phyloP scores from a whole-genome alignment of 164 flowering plant species.

The Macadamia tetraphylla region DNA sequence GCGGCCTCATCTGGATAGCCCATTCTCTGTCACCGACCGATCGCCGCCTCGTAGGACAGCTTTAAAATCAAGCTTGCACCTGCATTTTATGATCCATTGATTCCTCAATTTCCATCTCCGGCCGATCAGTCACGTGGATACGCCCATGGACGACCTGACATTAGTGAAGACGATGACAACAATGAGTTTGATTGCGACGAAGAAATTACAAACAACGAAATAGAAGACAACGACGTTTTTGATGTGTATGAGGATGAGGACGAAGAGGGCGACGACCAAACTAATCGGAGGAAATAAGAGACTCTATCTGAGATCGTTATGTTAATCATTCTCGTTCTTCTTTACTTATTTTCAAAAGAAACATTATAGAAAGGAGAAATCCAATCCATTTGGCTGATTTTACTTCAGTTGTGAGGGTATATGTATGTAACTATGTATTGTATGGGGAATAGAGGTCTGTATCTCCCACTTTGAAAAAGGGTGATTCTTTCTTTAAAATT shows the following conservation, averaged over 20 bases:
- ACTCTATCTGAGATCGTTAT: no score
- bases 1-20: slow-evolving; percentile 4
- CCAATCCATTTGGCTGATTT: no score
- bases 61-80: neutral
- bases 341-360: no score
- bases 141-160: neutral
- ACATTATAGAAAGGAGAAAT: no score
- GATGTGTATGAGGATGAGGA: neutral
- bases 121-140: slow-evolving; percentile 4
- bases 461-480: no score
- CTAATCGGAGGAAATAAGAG: no score
- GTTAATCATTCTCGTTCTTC: no score
- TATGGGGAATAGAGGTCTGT: no score
- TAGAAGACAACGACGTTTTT: neutral
- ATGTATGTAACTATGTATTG: no score
- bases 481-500: no score
- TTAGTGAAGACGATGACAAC: neutral
- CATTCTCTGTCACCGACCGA: neutral
- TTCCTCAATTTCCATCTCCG: neutral
- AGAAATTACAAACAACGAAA: neutral
- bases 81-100: no score
- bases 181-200: neutral
- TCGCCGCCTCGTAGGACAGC: neutral
- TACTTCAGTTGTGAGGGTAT: no score
- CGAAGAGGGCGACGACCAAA: neutral